phyloP scores from a whole-genome alignment of 1,139 yeast genomes.

The Suhomyces taliae region DNA sequence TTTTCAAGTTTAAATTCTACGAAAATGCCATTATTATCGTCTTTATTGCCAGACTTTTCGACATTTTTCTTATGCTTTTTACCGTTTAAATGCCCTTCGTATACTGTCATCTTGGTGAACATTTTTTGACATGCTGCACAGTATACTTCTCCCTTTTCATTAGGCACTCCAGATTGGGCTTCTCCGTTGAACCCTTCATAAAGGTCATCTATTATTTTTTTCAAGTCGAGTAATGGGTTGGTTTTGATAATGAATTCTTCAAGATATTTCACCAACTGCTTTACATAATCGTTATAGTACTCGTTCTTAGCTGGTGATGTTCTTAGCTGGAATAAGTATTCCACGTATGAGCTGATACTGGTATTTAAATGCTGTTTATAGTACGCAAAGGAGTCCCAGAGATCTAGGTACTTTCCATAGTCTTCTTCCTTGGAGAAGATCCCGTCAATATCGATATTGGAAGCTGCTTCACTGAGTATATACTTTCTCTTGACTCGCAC shows the following conservation, averaged over 20 bases:
- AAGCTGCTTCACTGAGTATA: constrained; percentile 50
- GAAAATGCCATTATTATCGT: neutral
- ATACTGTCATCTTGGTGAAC: constrained; percentile 69
- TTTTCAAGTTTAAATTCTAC: constrained; percentile 3
- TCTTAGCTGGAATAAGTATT: constrained; percentile 44
- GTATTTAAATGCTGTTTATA: constrained; percentile 49
- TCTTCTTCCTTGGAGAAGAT: constrained; percentile 61
- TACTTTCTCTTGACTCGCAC: constrained; percentile 33
- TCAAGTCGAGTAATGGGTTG: constrained; percentile 52
- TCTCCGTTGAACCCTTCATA: constrained; percentile 11
- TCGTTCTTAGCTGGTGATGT: constrained; percentile 24
- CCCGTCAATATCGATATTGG: constrained; percentile 46
- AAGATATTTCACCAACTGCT: constrained; percentile 8
- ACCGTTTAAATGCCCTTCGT: constrained; percentile 67
- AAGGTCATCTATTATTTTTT: constrained; percentile 30
- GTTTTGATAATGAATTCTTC: constrained; percentile 43
- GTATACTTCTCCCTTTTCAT: constrained; percentile 41
- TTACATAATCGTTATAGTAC: constrained; percentile 46
- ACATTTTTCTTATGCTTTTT: constrained; percentile 69
- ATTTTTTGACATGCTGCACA: constrained; percentile 67
- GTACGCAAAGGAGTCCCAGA: constrained; percentile 47
- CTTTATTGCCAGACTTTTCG: neutral
- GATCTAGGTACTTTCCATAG: constrained; percentile 65
- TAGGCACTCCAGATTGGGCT: constrained; percentile 12
- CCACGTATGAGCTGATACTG: constrained; percentile 41